Evolutionary conservation across 345 rosid genomes (phyloP).

Genomic region (Odontarrhena argentea): DNA sequence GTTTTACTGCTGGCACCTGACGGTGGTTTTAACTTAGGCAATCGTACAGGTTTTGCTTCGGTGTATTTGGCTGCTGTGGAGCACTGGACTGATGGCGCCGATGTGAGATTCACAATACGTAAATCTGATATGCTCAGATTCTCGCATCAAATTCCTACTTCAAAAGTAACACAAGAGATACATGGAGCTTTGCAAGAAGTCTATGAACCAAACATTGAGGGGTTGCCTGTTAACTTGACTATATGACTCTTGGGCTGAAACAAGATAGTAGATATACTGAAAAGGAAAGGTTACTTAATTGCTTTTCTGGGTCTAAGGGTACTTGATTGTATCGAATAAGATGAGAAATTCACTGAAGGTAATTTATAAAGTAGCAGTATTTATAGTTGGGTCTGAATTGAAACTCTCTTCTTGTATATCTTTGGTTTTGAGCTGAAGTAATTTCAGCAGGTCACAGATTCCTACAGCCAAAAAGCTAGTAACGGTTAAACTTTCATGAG

Average conservation of each 20-base stretch:
- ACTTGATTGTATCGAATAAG: background rate
- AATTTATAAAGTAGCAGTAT: too few species aligned
- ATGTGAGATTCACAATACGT: constrained; percentile 42
- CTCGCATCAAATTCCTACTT: constrained; percentile 70
- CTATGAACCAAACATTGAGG: constrained; percentile 66
- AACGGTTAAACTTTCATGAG: too few species aligned
- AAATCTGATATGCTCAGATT: constrained; percentile 59
- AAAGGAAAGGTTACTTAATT: background rate
- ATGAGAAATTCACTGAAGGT: background rate
- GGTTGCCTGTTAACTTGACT: background rate
- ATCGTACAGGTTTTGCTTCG: background rate
- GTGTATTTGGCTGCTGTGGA: constrained; percentile 41
- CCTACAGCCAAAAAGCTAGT: too few species aligned
- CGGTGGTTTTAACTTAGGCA: constrained; percentile 39
- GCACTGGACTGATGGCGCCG: constrained; percentile 42
- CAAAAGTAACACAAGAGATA: constrained; percentile 54
- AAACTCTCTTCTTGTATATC: background rate
- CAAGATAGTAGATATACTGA: background rate
- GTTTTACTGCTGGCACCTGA: constrained; percentile 53
- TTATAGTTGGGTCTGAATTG: too few species aligned
- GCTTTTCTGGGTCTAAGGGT: background rate
- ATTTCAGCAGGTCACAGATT: too few species aligned
- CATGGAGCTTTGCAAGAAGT: constrained; percentile 45
- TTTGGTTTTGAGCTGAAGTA: background rate
- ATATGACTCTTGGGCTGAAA: background rate